phyloP scores from a whole-genome alignment of 306 rosid genomes.

The Astragalus glycyphyllos region DNA sequence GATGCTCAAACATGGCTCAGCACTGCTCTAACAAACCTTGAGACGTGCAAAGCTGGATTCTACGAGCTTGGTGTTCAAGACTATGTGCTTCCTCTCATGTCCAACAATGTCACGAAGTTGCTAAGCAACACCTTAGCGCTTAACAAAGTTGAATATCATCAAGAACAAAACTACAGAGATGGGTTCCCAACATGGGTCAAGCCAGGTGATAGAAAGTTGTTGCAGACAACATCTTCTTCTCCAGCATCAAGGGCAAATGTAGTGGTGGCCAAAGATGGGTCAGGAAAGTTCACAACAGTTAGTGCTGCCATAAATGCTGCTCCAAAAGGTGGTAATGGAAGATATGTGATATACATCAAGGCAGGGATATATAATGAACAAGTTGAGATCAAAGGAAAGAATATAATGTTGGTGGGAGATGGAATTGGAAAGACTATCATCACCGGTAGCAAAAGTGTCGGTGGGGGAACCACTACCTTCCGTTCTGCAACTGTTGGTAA shows the following conservation, averaged over 20 bases:
- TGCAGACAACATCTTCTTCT: conserved; percentile 60
- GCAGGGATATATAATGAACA: no score
- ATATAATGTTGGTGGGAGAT: conserved; percentile 78
- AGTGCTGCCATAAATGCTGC: conserved; percentile 59
- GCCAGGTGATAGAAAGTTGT: conserved; percentile 66
- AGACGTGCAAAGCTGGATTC: conserved; percentile 65
- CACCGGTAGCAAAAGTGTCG: conserved; percentile 86
- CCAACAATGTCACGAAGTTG: conserved; percentile 70
- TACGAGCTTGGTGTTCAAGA: conserved; percentile 58
- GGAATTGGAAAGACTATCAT: conserved; percentile 76
- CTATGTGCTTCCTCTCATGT: conserved; percentile 49
- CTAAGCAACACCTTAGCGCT: conserved; percentile 66
- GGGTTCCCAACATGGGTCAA: conserved; percentile 78
- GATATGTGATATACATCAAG: conserved; percentile 75
- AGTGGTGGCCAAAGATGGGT: conserved; percentile 75
- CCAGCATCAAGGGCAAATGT: conserved; percentile 49
- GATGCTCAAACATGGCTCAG: conserved; percentile 76
- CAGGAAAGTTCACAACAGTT: conserved; percentile 58
- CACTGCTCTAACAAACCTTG: conserved; percentile 69
- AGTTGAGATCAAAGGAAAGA: conserved; percentile 58
- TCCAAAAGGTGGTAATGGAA: conserved; percentile 47
- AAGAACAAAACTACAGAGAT: conserved; percentile 33
- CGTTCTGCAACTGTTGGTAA: conserved; percentile 85
- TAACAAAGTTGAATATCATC: conserved; percentile 49
- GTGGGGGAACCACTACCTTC: conserved; percentile 82